Evolutionary conservation across 2,329 filamentous ascomycete genomes (phyloP), one percentile per base, ranked within the genome.

Genomic region (Ceratocystis cacaofunesta): DNA sequence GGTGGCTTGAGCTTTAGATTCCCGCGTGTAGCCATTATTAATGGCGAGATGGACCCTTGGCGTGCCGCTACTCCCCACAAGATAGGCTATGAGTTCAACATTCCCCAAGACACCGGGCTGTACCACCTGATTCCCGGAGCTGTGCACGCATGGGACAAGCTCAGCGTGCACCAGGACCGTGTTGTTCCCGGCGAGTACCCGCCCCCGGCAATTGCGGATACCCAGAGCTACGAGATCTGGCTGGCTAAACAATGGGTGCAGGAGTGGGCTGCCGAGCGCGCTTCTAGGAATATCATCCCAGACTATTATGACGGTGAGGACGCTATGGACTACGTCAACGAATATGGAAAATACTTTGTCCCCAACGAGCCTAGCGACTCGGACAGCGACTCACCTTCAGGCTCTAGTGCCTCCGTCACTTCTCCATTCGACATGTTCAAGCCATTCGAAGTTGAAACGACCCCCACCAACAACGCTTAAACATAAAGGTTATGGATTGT

Each of bases 101-200:
- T 77, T 15, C 87, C 81, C 57, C 88, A 87, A 0, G 75, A 77
- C 0, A 80, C 78, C 61, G 81, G 91, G 76, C 89, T 89, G 0
- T 88, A 86, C 68, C 79, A 89, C n/a, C 72, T 92, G 58, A 90
- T 95, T 58, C 76, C 79, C 2, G 81, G 81, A n/a, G 88, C 83
- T 0, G 88, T 92, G 22, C 90, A 95, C 73, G 89, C 92, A 72
- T 94, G 88, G 86, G 87, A 89, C 69, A 85, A 87, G 75, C 86
- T 87, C 69, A 85, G 85, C 0, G 70, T 88, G n/a, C 83, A 85
- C 62, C 73, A 77, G 0, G 85, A 86, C 66, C 78, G 88, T 72
- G 86, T 85, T 0, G 81, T 78, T 0, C 5, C 41, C 2, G 69
- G 78, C 1, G 74, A 75, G 0, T 71, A 89, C 41, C 86, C 86